Base-by-base conservation (phyloP, 2,329 filamentous ascomycete genomes). In the Microascus cirrosus region DNA sequence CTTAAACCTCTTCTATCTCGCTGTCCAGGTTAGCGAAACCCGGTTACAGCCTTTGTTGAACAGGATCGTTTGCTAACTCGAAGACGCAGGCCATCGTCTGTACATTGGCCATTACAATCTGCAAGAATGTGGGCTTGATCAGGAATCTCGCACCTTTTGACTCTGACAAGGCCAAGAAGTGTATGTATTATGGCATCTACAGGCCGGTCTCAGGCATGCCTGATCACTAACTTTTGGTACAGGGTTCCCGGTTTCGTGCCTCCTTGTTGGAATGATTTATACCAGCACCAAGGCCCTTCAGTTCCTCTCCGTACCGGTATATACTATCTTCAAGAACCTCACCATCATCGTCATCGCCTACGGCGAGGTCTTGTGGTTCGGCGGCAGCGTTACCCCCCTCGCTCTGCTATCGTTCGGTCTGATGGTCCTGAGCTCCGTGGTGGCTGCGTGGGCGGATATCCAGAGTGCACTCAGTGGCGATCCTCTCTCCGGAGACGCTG, bases 281-380 rank as follows among this genome's bases (percentile, higher is more conserved):
- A 97, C 94, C 58, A 86, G 90, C 67, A 94, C 90, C 67, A 96
- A 96, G 77, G 91, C 94, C 22, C 84, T 99, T 53, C 91, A 96
- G 74, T 97, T 86, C 74, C 87, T 99, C 61, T 96, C 92, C 35
- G 95, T 99, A 58, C 94, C 94, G 25, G 94, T 99, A 28, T 99
- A 99, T 76, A 99, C 94, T 58, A 99, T 99, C 71, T 99, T 99
- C 82, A 99, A 99, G 82, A 99, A 99, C 77, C 74, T 99, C 77
- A 97, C 94, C 61, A 99, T 95, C 72, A 97, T 99, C 67, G 85
- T 97, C 63, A 99, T 97, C 68, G 94, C 94, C 58, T 99, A 99
- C 65, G 94, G 94, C 65, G 94, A 99, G 75, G 93, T 99, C 34
- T 81, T 99, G 57, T 97, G 93, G 92, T 99, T 99, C 65, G 94